A percentile compares a stretch with the other conserved stretches of the same genome.
Evolutionary conservation across 1,139 yeast genomes (phyloP).

Genomic region (Hansenula anomala): DNA sequence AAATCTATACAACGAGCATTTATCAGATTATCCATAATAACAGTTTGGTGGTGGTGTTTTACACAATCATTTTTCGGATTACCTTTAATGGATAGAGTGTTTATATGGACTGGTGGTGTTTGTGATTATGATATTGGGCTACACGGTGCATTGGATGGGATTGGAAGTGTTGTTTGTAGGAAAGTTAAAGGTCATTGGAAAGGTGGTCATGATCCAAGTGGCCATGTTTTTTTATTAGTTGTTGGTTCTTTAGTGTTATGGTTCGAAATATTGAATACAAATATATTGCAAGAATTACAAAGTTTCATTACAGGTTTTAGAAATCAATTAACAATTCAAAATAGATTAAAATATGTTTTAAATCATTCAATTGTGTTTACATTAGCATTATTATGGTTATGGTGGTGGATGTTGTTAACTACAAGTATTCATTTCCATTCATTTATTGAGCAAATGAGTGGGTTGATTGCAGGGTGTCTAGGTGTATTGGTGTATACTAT

Average conservation of each 20-base stretch:
- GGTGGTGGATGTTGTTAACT: slow-evolving; percentile 88
- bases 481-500: slow-evolving; percentile 38
- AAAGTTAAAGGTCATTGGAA: slow-evolving; percentile 66
- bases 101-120: slow-evolving; percentile 75
- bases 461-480: slow-evolving; percentile 55
- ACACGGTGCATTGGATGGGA: slow-evolving; percentile 7
- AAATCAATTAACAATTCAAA: slow-evolving; percentile 5
- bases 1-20: slow-evolving; percentile 22
- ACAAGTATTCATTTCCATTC: slow-evolving; percentile 87
- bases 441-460: slow-evolving; percentile 64
- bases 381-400: slow-evolving; percentile 43
- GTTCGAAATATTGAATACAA: slow-evolving; percentile 45
- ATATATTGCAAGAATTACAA: slow-evolving; percentile 7
- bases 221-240: slow-evolving; percentile 80
- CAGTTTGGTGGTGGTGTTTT: slow-evolving; percentile 77
- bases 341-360: slow-evolving; percentile 20
- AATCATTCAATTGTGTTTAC: slow-evolving; percentile 42
- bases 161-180: slow-evolving; percentile 51
- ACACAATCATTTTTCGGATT: slow-evolving; percentile 87
- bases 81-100: slow-evolving; percentile 87
- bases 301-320: neutral
- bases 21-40: slow-evolving; percentile 43
- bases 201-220: slow-evolving; percentile 97
- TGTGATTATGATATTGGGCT: slow-evolving; percentile 35
- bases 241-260: slow-evolving; percentile 68